Base-by-base conservation (phyloP, 345 rosid species). In the Fremontodendron californicum region DNA sequence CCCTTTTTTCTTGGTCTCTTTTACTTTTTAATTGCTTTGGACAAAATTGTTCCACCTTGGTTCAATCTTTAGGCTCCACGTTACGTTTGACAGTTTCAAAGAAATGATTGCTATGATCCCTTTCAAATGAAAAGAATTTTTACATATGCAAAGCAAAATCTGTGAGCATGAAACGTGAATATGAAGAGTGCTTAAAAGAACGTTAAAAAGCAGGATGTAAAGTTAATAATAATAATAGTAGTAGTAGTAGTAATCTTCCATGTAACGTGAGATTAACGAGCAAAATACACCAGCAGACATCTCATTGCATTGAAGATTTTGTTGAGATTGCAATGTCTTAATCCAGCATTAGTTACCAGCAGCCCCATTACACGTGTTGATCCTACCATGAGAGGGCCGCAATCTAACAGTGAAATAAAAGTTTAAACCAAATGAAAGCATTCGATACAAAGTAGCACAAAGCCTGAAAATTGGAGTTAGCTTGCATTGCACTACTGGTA, bases 41-140 rank as follows among this genome's bases (percentile, higher is more conserved):
- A 35, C 25, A 63, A 74, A 37, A 69, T 52, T 16, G 8, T 23
- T 71, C 54, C 77, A 74, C 54, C 5, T 71, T 45, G 60, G 68
- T 68, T 75, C 78, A 79, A 75, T 49, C 78, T 85, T 79, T 81
- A 76, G n/a, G n/a, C 16, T 29, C 31, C 76, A 73, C 76, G 76
- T 73, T n/a, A 2, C 76, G 40, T 37, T 39, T 74, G 62, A 11
- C 12, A 54, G 52, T 25, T 74, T 58, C 77, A 74, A 29, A 74
- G 55, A 18, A 62, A 74, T 74, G 67, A 74, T 74, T 74, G 68
- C 42, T 6, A 25, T 19, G 54, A 60, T 74, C 57, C 70, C 11
- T 74, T 60, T 60, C 68, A 74, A 74, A n/a, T 18, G 75, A 13
- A 35, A 52, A 31, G 35, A 35, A 64, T n/a, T 16, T 64, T 35